Evolutionary conservation across 352 stramenopile species (phyloP), one percentile per base, ranked within the genome.

Genomic region (Aphanomyces invadans): DNA sequence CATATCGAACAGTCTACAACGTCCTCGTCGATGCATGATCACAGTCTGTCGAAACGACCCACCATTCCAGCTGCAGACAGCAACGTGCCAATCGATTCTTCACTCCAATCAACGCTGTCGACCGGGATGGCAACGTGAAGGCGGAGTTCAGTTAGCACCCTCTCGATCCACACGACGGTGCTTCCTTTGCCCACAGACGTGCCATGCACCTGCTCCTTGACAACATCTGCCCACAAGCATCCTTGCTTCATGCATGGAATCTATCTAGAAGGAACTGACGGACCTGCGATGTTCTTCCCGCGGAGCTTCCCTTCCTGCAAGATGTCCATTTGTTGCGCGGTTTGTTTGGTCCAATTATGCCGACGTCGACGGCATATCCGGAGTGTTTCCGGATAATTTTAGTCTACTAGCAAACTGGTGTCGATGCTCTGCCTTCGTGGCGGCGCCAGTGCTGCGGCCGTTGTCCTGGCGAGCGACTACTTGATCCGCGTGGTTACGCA

Each of bases 1-100:
- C 59, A 33, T 66, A 66, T 25, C 59, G 59, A 29, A 66, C 44
- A 19, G 59, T 55, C 59, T 66, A 66, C 3, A 10, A 23, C n/a
- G 52, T 19, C 23, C n/a, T 60, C 0, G 12, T 21, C 2, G 3
- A 1, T 36, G 11, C 33, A 46, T 23, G 31, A 62, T 17, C 10
- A 49, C 9, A 25, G 25, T 10, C 11, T 15, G 17, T 38, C 32
- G 17, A 60, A 54, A 19, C 15, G 25, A 61, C 7, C 7, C 19
- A 64, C 56, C 56, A 64, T 48, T 7, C 59, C 59, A 32, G 59
- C 28, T 15, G 59, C 59, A 5, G 59, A 66, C 19, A 66, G 39
- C 23, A 66, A 38, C 11, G 59, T 66, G 38, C 59, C 59, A 15
- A 66, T 33, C 28, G 29, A 4, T 7, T 25, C 44, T 57, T 66